Base-by-base conservation (phyloP, 2,329 filamentous ascomycete species). In the Exophiala dermatitidis region DNA sequence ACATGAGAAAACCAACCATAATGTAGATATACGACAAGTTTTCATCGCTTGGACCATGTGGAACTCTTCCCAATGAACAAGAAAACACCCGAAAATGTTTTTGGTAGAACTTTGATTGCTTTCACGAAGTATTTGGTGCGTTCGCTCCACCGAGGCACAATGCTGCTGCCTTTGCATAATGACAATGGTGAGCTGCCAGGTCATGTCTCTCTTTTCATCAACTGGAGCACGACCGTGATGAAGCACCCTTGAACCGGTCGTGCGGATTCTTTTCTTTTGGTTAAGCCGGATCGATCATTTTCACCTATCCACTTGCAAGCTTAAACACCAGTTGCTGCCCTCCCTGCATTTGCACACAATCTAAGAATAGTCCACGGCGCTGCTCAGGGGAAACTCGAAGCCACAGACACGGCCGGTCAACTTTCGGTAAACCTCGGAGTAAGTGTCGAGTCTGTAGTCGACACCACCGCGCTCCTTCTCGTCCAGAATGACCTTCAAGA, bases 381-480 rank as follows among this genome's bases (percentile, higher is more conserved):
- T 79, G 72, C 81, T 81, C 81, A 94, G 87, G 69, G 93, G 93
- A 85, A 98, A 98, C 85, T 98, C 93, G 73, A 98, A 98, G 77
- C 85, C 84, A 74, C 97, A 93, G 73, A 84, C 84, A 78, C 94
- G 93, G 77, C 93, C 93, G 62, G 93, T 98, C 72, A 98, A 81
- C 71, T 89, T 86, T 77, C 90, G 89, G 88, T 98, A 98, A 74
- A 98, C 93, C 85, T 98, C 93, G 64, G 89, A 88, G 84, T 98
- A 98, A 74, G 91, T 96, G 79, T 98, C 93, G 68, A 98, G 88
- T 75, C 93, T 85, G 87, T 97, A 96, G 83, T 98, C 93, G 68
- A 98, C 91, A 75, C 90, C 90, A 71, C 90, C 91, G 70, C 90
- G 88, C 88, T 98, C 93, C 89, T 98, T 98, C 88, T 97, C 93